Percentiles rank a stretch among this genome's conserved stretches.
phyloP scores from a whole-genome alignment of 2,329 filamentous ascomycete species.

The Pestalotiopsis sp. region DNA sequence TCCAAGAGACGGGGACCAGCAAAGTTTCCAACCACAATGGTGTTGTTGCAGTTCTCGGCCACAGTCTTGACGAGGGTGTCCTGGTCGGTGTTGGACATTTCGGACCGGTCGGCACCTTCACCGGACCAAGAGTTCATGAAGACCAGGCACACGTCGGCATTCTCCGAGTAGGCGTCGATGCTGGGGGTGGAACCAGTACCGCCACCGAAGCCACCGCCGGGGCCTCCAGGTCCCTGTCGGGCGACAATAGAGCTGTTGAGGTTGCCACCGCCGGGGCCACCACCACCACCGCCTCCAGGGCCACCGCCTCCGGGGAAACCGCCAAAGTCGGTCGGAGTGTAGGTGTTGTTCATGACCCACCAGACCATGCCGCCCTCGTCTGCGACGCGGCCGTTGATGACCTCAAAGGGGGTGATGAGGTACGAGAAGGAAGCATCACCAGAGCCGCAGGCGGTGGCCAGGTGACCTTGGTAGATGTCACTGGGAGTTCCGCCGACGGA shows the following conservation, averaged over 20 bases:
- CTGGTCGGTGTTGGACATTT: not conserved
- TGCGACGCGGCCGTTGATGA: conserved; percentile 47
- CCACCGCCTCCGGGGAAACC: conserved; percentile 1
- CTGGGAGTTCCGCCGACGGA: conserved; percentile 13
- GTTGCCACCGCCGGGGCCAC: not conserved
- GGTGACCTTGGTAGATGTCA: conserved; percentile 22
- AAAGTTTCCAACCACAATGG: conserved; percentile 68
- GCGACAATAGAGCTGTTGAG: not conserved
- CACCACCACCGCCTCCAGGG: not conserved
- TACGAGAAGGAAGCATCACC: conserved; percentile 55
- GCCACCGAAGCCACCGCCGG: not conserved
- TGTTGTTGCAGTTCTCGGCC: conserved; percentile 66
- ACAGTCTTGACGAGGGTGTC: conserved; percentile 64
- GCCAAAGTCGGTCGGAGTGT: conserved; percentile 1
- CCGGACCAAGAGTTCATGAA: conserved; percentile 6
- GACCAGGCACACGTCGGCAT: conserved; percentile 8
- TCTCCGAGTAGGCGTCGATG: conserved; percentile 1
- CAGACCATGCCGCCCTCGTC: conserved; percentile 42
- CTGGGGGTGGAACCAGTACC: conserved; percentile 36
- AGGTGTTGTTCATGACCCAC: conserved; percentile 46
- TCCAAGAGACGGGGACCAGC: conserved; percentile 63
- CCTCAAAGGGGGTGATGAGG: conserved; percentile 55
- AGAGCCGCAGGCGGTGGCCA: conserved; percentile 59
- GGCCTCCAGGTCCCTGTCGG: not conserved
- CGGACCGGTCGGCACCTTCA: conserved; percentile 5